Evolutionary conservation across 2,329 filamentous ascomycete species (phyloP).

Genomic region (Fusarium pseudonygamai): DNA sequence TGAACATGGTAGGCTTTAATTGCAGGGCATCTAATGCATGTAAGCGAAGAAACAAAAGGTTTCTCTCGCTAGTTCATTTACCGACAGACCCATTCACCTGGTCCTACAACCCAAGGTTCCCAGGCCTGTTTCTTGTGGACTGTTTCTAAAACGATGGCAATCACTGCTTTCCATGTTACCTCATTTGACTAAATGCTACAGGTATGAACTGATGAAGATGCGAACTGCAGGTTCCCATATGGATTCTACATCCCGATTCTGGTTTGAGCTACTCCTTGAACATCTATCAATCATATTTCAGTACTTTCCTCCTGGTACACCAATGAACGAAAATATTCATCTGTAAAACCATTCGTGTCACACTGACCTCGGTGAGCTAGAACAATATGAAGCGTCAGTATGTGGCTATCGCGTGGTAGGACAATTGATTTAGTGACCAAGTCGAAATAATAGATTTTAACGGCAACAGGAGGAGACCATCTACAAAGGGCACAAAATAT

Average conservation of each 20-base stretch:
- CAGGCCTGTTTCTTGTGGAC: neutral
- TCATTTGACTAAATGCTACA: neutral
- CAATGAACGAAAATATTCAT: neutral
- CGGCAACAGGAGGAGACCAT: neutral
- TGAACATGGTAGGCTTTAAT: constrained; percentile 12
- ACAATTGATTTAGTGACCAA: neutral
- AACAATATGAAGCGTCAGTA: neutral
- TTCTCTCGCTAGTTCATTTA: constrained; percentile 17
- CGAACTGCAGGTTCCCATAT: neutral
- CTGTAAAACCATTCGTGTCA: neutral
- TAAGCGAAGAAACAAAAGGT: constrained; percentile 31
- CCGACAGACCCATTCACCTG: constrained; percentile 2
- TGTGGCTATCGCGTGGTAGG: neutral
- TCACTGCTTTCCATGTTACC: neutral
- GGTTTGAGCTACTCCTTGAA: neutral
- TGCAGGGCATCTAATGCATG: constrained; percentile 18
- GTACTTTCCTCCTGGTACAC: neutral
- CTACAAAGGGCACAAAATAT: neutral
- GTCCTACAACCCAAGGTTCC: neutral
- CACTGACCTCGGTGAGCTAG: neutral
- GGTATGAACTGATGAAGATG: neutral
- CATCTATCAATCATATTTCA: neutral
- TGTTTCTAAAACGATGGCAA: neutral
- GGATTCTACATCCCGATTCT: neutral
- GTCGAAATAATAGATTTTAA: neutral